phyloP scores from a whole-genome alignment of 1,284 basidiomycete genomes.

The Inonotus obliquus region DNA sequence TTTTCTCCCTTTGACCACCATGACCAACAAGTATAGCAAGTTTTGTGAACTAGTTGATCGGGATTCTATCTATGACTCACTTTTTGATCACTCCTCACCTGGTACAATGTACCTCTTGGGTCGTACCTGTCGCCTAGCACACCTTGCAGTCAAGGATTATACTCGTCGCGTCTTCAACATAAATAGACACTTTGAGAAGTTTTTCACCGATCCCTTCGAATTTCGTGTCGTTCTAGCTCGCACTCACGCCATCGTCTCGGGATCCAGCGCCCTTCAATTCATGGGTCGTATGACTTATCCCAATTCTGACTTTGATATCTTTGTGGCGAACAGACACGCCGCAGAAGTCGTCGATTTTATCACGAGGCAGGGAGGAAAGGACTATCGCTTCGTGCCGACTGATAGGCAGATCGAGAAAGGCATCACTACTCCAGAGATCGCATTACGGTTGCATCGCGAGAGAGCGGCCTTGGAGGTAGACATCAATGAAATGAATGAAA shows the following conservation, averaged over 20 bases:
- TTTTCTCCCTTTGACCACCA: neutral
- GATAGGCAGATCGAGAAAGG: neutral
- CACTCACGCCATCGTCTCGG: slow-evolving; percentile 20
- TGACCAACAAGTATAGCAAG: neutral
- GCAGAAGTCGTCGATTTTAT: slow-evolving; percentile 16
- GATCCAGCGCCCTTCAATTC: slow-evolving; percentile 22
- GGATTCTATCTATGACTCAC: slow-evolving; percentile 5
- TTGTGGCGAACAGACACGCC: slow-evolving; percentile 5
- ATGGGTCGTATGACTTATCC: slow-evolving; percentile 20
- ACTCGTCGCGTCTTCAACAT: slow-evolving; percentile 8
- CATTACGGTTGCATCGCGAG: neutral
- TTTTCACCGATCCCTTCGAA: slow-evolving; percentile 17
- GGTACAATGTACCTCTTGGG: slow-evolving; percentile 4
- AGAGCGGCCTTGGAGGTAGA: neutral
- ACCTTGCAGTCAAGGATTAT: slow-evolving; percentile 4
- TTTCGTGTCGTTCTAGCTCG: slow-evolving; percentile 21
- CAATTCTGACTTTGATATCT: slow-evolving; percentile 22
- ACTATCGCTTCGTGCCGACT: slow-evolving; percentile 1
- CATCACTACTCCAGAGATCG: neutral
- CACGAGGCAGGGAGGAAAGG: slow-evolving; percentile 1
- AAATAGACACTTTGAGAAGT: slow-evolving; percentile 8
- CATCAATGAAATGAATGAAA: neutral
- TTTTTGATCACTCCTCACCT: slow-evolving; percentile 5
- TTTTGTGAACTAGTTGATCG: slow-evolving; percentile 4
- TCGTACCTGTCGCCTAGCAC: neutral